These are phyloP conservation scores for Pestalotiopsis sp. DNA, from an alignment of 2,329 filamentous ascomycete genomes.

Conservation along the genomic window DNA sequence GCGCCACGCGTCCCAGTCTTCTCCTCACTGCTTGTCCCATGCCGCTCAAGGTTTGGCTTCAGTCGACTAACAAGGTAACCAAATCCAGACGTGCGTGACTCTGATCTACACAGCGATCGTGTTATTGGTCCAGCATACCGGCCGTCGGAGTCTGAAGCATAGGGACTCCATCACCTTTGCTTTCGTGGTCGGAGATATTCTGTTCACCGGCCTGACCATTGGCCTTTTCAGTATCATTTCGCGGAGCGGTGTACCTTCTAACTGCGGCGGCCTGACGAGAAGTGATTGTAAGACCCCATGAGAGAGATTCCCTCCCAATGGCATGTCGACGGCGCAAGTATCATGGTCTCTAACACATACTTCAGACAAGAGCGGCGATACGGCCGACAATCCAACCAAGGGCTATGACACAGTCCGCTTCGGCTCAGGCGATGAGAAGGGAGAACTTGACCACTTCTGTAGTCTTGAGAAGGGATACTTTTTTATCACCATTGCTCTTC, in stretches of 20 bases:
- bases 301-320: background rate
- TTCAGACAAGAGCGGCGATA: conserved; percentile 15
- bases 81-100: conserved; percentile 30
- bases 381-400: conserved; percentile 16
- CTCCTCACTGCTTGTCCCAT: background rate
- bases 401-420: conserved; percentile 35
- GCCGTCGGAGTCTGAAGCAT: conserved; percentile 25
- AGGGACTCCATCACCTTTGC: conserved; percentile 26
- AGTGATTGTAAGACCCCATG: conserved; percentile 21
- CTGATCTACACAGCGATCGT: conserved; percentile 36
- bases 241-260: conserved; percentile 33
- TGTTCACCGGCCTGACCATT: conserved; percentile 33
- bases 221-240: conserved; percentile 37
- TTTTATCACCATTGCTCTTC: conserved; percentile 30
- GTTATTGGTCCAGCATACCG: conserved; percentile 33
- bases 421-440: conserved; percentile 26
- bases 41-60: background rate
- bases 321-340: background rate
- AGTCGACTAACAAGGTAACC: background rate
- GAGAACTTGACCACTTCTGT: conserved; percentile 33
- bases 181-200: conserved; percentile 34
- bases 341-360: conserved; percentile 11
- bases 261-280: conserved; percentile 36
- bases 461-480: conserved; percentile 36
- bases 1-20: background rate